These are phyloP conservation scores for Agaricus sinodeliciosus DNA, from an alignment of 768 basidiomycete species.

Conservation along the genomic window DNA sequence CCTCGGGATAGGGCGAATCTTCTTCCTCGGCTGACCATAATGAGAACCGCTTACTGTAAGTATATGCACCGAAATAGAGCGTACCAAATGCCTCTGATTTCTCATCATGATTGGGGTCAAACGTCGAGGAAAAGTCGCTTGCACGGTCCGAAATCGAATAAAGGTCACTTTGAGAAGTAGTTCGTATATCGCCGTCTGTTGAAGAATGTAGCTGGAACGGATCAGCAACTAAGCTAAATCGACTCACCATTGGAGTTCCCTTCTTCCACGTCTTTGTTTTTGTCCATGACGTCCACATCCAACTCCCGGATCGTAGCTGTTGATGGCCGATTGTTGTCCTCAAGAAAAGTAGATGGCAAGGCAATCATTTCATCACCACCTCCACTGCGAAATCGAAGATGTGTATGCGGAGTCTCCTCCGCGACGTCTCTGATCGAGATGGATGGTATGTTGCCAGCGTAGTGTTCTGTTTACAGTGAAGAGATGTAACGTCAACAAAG, in stretches of 20 bases:
- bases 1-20: slow-evolving; percentile 84
- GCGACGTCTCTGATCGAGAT: slow-evolving; percentile 1
- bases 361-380: slow-evolving; percentile 12
- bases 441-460: slow-evolving; percentile 6
- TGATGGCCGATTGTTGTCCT: background rate
- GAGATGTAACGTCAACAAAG: background rate
- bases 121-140: slow-evolving; percentile 8
- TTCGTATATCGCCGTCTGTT: background rate
- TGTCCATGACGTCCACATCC: slow-evolving; percentile 1
- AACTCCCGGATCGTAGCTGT: slow-evolving; percentile 3
- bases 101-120: slow-evolving; percentile 15
- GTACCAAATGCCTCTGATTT: slow-evolving; percentile 11
- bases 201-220: background rate
- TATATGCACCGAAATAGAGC: background rate
- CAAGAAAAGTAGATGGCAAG: slow-evolving; percentile 3
- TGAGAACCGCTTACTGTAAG: background rate
- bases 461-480: background rate
- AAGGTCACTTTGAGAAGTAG: slow-evolving; percentile 5
- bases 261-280: background rate
- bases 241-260: slow-evolving; percentile 2
- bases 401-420: slow-evolving; percentile 2
- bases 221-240: too few species aligned
- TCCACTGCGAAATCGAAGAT: background rate
- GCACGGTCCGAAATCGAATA: slow-evolving; percentile 12
- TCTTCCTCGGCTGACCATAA: slow-evolving; percentile 30